Evolutionary conservation across 163 green algal species (phyloP), one percentile per base, ranked within the genome.

Genomic region (Volvox carteri): DNA sequence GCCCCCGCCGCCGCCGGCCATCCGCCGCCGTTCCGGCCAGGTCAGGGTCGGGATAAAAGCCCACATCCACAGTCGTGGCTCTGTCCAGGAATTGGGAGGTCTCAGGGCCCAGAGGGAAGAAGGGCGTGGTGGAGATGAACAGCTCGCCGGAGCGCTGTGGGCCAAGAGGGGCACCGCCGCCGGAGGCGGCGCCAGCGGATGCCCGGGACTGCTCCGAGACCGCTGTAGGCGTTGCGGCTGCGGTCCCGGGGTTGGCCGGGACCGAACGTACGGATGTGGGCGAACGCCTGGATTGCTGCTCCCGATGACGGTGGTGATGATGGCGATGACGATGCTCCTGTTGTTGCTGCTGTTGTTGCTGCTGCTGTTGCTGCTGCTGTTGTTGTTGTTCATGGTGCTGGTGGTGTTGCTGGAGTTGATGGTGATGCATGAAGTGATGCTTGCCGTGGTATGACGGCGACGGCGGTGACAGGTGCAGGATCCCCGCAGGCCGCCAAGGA

Each of bases 1-100:
- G 56, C 56, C 56, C 65, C 30, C 65, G 30, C 65, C 65, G 65
- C 65, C 8, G 30, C 33, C 65, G 42, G 21, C 48, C 78, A n/a
- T 60, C 56, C 37, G 78, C 25, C 2, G 79, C 79, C 39, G 39
- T 54, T 0, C 60, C 78, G 62, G 79, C 81, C 2, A 87, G 65
- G 37, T 81, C 83, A 5, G 83, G 83, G 12, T 73, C 48, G 12
- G 39, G 48, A 2, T 35, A 42, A 25, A 81, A 42, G 23, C 68
- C 67, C 7, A 88, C 68, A 0, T 88, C 48, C 0, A 88, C 52
- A 9, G 83, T 62, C 0, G 68, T 74, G n/a, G 83, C 83, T 25
- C 83, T 67, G n/a, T 88, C 83, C 50, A 88, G 67, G 50, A 88
- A 88, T 25, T 74, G 48, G 3, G 83, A 88, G 48, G 83, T 88